Base-by-base conservation (phyloP, 345 rosid species). In the Moricandia arvensis region DNA sequence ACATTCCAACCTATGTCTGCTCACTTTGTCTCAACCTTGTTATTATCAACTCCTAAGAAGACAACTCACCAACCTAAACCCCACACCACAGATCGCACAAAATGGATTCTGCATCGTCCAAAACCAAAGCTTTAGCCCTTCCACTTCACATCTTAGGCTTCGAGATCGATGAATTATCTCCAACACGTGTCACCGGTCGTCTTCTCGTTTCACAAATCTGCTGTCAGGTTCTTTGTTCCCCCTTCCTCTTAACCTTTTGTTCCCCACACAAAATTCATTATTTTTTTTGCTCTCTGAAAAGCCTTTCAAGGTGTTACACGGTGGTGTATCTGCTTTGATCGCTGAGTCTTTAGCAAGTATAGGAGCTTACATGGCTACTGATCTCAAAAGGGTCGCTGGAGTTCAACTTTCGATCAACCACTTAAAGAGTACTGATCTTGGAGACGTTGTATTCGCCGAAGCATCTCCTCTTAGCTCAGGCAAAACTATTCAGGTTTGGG, bases 361-460 rank as follows among this genome's bases (percentile, higher is more conserved):
- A 7, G 98, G 98, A 35, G 97, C 98, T 9, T 91, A 91, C 74
- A 83, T 95, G 49, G 97, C 97, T 6, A 86, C 88, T 7, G 97
- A 88, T 31, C 83, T 75, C 72, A 83, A 86, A 72, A 89, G 96
- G 55, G 81, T 92, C 1, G 97, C 97, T 8, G 97, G 99, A 13
- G 84, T 92, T 67, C 93, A 92, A 69, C 96, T 95, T 57, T 86
- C 88, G 69, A 92, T 92, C 76, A 88, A 83, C 73, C 97, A 95
- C 59, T 61, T 90, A 43, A 95, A 89, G 69, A 84, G 83, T 47
- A 97, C 96, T 13, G 81, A 79, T 17, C 82, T 90, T 10, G 98
- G 97, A 4, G 96, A 91, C 73, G 77, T 82, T 53, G 65, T 94
- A 66, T 60, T 57, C 6, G 96, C 90, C 7, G 91, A 88, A 82